phyloP scores from a whole-genome alignment of 805 yeast genomes.

The Teunomyces cretensis region DNA sequence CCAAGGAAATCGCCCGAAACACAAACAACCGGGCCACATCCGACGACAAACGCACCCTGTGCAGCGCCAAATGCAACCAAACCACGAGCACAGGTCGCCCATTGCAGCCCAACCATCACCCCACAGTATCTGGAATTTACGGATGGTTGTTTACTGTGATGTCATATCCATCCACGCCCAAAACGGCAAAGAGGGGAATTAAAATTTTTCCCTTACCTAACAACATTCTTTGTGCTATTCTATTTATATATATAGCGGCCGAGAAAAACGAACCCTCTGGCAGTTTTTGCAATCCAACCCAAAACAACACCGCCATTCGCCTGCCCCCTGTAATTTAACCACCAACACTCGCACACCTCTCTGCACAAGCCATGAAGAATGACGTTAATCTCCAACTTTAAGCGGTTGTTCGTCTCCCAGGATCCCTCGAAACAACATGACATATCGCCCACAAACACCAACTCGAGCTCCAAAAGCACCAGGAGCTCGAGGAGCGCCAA shows the following conservation, averaged over 20 bases:
- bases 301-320: too few relatives aligned
- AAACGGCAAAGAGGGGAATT: conserved; percentile 1
- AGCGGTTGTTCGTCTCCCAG: conserved; percentile 10
- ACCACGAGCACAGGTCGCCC: too few relatives aligned
- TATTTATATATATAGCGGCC: not conserved
- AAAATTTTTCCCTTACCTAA: conserved; percentile 2
- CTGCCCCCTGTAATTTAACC: not conserved
- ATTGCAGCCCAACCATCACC: not conserved
- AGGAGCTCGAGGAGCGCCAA: not conserved
- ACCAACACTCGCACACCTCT: not conserved
- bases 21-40: too few relatives aligned
- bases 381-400: conserved; percentile 11
- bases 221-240: not conserved
- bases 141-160: conserved; percentile 2
- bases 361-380: not conserved
- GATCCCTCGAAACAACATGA: not conserved
- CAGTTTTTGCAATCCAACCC: too few relatives aligned
- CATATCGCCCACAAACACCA: not conserved
- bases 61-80: too few relatives aligned
- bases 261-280: not conserved
- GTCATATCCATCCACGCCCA: not conserved
- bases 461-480: not conserved
- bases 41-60: too few relatives aligned
- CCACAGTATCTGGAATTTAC: conserved; percentile 3
- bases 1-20: too few relatives aligned